Evolutionary conservation across 768 basidiomycete species (phyloP), one percentile per base, ranked within the genome.

Genomic region (Russula brevipes): DNA sequence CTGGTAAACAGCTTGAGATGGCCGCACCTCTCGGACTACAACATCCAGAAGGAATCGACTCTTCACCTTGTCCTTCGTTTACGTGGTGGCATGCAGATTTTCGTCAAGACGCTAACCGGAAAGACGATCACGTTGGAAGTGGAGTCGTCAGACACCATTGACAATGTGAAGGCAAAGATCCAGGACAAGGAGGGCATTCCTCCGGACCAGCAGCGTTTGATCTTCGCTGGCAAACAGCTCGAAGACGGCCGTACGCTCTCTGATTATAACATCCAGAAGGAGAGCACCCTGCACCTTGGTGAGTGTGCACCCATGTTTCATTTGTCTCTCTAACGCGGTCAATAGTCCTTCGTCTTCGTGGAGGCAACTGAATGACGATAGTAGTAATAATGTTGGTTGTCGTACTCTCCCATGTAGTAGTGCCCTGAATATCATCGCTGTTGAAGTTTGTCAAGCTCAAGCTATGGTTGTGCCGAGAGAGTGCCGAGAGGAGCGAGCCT

Each of bases 341-440:
- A 11, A 31, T 35, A 66, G 81, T 74, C 76, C 80, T 64, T 74
- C 76, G 82, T 69, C 77, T 84, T 61, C 76, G 81, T 70, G 82
- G 81, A 71, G 80, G 81, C 24, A 57, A 68, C 46, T 69, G 69
- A 72, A 57, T 57, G 59, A 16, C 52, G 5, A 16, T 54, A 31
- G 35, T 56, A 39, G 53, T 46, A 38, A 24, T 53, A 19, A 52
- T 9, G 42, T 5, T 41, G 24, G 33, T 4, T 6, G 14, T 56
- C 52, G 54, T 61, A 52, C 33, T 8, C 33, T 36, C 30, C 24
- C 35, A 8, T 35, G 35, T 52, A 33, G 53, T 50, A 62, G 47
- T 44, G 35, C 53, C 14, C n/a, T 59, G 58, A 60, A 63, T 63
- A 63, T 24, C 30, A 47, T 4, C 51, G 12, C 19, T 44, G 24